Evolutionary conservation across 2,329 filamentous ascomycete genomes (phyloP), one percentile per base, ranked within the genome.

Genomic region (Grosmannia serpens): DNA sequence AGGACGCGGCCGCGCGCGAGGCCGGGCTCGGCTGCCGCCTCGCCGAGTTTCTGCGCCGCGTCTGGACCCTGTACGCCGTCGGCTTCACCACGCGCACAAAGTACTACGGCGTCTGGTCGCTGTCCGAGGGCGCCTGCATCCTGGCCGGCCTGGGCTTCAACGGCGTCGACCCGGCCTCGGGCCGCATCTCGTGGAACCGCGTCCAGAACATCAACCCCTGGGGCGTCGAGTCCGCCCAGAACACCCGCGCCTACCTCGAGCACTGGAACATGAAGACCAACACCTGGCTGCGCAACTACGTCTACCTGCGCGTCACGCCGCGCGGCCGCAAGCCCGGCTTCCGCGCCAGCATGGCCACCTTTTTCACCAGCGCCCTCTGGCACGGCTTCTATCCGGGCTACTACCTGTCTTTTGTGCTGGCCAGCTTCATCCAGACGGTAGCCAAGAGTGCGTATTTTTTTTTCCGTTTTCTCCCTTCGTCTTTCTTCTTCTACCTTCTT

Each of bases 231-330:
- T 79, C 84, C 0, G 94, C 92, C 1, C 91, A 96, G 73, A 99
- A 97, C 70, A 88, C 89, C n/a, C 85, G 92, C 57, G 91, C 84
- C 1, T 97, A 94, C 67, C 80, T 99, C 3, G 92, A 86, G 54
- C 88, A 84, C 67, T 99, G 94, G 94, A 99, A 99, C 71, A 96
- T 96, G 76, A 97, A 97, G 73, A 99, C 94, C 15, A 99, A 96
- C 71, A 84, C 89, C 67, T 99, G 94, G 94, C 76, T 99, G 61
- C 84, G 91, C 53, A 96, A 97, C 71, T 99, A 96, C 69, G 80
- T 99, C 65, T 99, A 97, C 69, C 79, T 99, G 53, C 86, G 94
- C 27, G 94, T 99, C 3, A 99, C 94, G 0, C 94, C 94, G 0
- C 88, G 88, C 65, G 94, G 94, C 57, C 94, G 91, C 77, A 99